These are phyloP conservation scores for Chytriomyces confervae DNA, from an alignment of 192 early-diverging fungal species.

Conservation along the genomic window DNA sequence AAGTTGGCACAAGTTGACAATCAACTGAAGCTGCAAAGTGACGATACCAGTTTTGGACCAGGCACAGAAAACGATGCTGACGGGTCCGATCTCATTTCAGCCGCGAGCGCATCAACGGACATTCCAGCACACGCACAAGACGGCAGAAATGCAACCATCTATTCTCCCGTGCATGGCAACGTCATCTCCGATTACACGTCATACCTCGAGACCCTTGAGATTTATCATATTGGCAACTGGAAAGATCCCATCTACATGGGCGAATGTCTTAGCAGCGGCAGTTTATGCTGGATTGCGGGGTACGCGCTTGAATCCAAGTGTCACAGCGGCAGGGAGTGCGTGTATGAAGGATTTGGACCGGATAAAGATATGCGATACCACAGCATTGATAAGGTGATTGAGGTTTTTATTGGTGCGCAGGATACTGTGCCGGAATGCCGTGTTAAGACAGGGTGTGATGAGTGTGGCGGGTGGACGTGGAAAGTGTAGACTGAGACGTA, in stretches of 20 bases:
- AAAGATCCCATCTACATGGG: constrained; percentile 93
- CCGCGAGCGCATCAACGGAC: neutral
- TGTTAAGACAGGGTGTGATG: constrained; percentile 66
- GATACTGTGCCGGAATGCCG: constrained; percentile 56
- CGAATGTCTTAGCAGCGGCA: constrained; percentile 71
- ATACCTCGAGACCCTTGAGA: constrained; percentile 62
- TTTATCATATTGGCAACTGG: constrained; percentile 90
- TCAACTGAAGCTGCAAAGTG: neutral
- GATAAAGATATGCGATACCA: constrained; percentile 70
- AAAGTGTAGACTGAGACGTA: constrained; percentile 7
- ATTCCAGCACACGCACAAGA: neutral
- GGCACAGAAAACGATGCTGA: neutral
- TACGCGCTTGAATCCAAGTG: constrained; percentile 85
- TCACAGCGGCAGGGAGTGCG: constrained; percentile 73
- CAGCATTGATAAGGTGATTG: constrained; percentile 78
- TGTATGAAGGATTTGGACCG: constrained; percentile 26
- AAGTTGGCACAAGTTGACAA: neutral
- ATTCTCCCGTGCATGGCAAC: constrained; percentile 40
- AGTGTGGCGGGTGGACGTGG: constrained; percentile 83
- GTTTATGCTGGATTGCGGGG: constrained; percentile 71
- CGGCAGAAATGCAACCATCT: neutral
- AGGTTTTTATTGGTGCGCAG: constrained; percentile 57
- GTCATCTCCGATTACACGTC: constrained; percentile 53
- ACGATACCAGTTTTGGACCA: neutral
- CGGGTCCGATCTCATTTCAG: constrained; percentile 31